These are phyloP conservation scores for Aspergillus arachidicola DNA, from an alignment of 2,329 filamentous ascomycete genomes.

Conservation along the genomic window DNA sequence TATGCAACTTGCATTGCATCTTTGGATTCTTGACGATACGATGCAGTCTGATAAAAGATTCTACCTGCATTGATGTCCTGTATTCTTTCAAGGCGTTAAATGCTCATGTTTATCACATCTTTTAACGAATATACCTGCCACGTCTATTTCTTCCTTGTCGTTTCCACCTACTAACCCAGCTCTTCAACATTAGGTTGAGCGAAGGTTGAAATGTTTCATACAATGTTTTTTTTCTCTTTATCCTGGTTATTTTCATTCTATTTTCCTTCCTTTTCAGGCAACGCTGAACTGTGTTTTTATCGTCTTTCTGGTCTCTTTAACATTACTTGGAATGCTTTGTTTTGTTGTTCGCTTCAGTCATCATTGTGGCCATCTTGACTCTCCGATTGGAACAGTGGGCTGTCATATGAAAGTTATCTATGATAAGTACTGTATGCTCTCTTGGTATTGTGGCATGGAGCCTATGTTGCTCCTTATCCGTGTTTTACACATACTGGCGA, in stretches of 20 bases:
- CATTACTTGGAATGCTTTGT: slow-evolving; percentile 9
- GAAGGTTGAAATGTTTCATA: slow-evolving; percentile 10
- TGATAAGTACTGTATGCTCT: background rate
- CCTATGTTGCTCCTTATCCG: slow-evolving; percentile 9
- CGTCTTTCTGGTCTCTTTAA: slow-evolving; percentile 10
- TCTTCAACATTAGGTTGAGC: background rate
- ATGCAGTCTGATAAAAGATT: slow-evolving; percentile 20
- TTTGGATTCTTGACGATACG: slow-evolving; percentile 23
- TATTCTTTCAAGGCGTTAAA: slow-evolving; percentile 24
- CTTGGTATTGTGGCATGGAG: background rate
- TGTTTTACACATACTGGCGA: slow-evolving; percentile 19
- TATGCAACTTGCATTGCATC: slow-evolving; percentile 25
- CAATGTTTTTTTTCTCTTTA: slow-evolving; percentile 13
- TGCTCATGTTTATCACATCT: slow-evolving; percentile 16
- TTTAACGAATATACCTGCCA: slow-evolving; percentile 11
- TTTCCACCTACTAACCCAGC: slow-evolving; percentile 3
- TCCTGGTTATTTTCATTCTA: background rate
- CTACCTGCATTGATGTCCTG: slow-evolving; percentile 22
- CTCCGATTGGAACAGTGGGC: slow-evolving; percentile 8
- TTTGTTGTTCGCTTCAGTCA: slow-evolving; percentile 11
- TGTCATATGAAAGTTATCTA: slow-evolving; percentile 5
- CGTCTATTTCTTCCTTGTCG: slow-evolving; percentile 10
- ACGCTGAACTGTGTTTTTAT: slow-evolving; percentile 17
- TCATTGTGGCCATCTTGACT: slow-evolving; percentile 8
- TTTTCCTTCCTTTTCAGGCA: background rate